These are phyloP conservation scores for Vitis hybrid DNA, from an alignment of 177 flowering plant genomes.

Conservation along the genomic window DNA sequence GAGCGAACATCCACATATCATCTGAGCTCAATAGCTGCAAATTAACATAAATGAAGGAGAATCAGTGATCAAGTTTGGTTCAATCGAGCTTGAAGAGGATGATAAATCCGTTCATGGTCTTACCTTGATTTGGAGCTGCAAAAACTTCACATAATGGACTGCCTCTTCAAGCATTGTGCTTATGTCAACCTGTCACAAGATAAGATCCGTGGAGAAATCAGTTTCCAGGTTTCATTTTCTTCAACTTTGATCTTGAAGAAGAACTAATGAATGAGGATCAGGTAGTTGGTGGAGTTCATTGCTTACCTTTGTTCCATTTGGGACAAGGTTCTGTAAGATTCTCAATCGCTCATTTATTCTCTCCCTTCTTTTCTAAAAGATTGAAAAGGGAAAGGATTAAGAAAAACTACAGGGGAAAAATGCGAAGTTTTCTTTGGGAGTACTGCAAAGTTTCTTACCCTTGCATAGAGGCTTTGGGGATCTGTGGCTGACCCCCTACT, in stretches of 20 bases:
- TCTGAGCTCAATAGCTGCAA: constrained; percentile 70
- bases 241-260: neutral
- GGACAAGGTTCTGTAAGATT: constrained; percentile 83
- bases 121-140: constrained; percentile 97
- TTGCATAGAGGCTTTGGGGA: constrained; percentile 97
- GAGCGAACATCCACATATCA: constrained; percentile 78
- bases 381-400: neutral
- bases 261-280: neutral
- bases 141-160: constrained; percentile 87
- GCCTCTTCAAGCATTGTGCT: constrained; percentile 99
- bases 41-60: neutral
- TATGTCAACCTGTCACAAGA: constrained; percentile 67
- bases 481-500: constrained; percentile 79
- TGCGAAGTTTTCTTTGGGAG: neutral
- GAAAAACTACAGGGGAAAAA: neutral
- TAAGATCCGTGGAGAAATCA: neutral
- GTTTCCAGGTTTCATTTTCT: neutral
- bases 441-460: constrained; percentile 44
- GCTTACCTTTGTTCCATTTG: constrained; percentile 92
- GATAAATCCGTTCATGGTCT: neutral
- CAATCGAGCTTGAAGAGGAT: neutral
- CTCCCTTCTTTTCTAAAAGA: constrained; percentile 86
- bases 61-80: neutral
- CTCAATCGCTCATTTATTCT: constrained; percentile 82
- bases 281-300: neutral